A percentile compares a stretch with the other conserved stretches of the same genome.
These are phyloP conservation scores for Candida yuanshanica DNA, from an alignment of 805 yeast genomes.

Conservation along the genomic window DNA sequence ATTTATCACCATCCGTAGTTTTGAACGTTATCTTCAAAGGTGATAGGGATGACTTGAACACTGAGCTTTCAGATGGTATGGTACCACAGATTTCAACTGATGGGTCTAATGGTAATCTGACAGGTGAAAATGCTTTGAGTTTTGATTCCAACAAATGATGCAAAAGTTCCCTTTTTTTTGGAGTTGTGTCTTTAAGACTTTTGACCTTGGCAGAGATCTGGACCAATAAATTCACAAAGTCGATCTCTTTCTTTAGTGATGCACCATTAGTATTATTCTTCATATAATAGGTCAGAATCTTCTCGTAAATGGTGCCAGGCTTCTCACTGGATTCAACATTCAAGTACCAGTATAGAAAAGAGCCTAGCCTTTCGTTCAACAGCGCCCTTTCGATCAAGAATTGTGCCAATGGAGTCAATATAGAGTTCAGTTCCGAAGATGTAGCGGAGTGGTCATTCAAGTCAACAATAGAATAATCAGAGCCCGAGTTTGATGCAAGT, in stretches of 20 bases:
- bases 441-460: slow-evolving; percentile 22
- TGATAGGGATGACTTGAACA: slow-evolving; percentile 85
- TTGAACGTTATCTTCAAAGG: slow-evolving; percentile 82
- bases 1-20: slow-evolving; percentile 45
- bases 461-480: slow-evolving; percentile 35
- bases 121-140: slow-evolving; percentile 44
- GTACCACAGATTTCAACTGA: slow-evolving; percentile 67
- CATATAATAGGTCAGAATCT: slow-evolving; percentile 42
- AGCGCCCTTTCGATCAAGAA: slow-evolving; percentile 72
- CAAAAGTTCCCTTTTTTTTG: slow-evolving; percentile 65
- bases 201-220: slow-evolving; percentile 61
- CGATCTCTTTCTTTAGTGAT: slow-evolving; percentile 51
- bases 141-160: slow-evolving; percentile 37
- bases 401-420: slow-evolving; percentile 59
- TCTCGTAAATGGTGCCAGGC: slow-evolving; percentile 37
- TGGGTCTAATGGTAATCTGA: slow-evolving; percentile 82
- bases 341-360: slow-evolving; percentile 86
- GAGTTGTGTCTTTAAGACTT: slow-evolving; percentile 66
- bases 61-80: slow-evolving; percentile 72
- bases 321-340: slow-evolving; percentile 81
- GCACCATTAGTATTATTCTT: slow-evolving; percentile 26
- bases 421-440: slow-evolving; percentile 17
- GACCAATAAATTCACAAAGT: slow-evolving; percentile 61
- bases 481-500: slow-evolving; percentile 12
- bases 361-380: slow-evolving; percentile 62